Percentiles rank a stretch among this genome's conserved stretches.
Conservation (phyloP, 2,329 filamentous ascomycete species). For the Fusarium metavorans region DNA sequence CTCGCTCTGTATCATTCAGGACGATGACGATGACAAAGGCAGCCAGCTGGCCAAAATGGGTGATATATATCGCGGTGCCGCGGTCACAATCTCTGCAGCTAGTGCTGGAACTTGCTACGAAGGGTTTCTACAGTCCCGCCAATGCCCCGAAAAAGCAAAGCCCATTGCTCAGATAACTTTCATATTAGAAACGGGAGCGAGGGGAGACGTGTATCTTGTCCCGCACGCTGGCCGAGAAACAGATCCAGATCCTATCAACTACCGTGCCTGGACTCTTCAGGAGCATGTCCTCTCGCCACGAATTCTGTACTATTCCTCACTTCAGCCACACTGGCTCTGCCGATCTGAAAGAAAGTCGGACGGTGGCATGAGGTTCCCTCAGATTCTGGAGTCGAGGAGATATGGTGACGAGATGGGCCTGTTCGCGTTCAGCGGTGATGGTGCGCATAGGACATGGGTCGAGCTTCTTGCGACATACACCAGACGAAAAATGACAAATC, state of each 20-base stretch:
- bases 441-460: not conserved
- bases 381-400: not conserved
- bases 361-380: not conserved
- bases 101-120: not conserved
- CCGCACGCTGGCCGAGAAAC: not conserved
- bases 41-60: not conserved
- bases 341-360: not conserved
- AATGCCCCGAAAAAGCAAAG: not conserved
- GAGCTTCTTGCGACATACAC: not conserved
- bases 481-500: not conserved
- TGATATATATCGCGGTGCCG: not conserved
- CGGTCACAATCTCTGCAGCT: not conserved
- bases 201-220: not conserved
- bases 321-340: not conserved
- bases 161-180: too few relatives aligned
- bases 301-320: not conserved
- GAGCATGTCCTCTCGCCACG: not conserved
- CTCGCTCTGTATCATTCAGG: not conserved
- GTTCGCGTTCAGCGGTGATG: not conserved
- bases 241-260: not conserved
- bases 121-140: not conserved
- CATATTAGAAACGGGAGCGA: too few relatives aligned
- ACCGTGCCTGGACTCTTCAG: not conserved
- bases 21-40: not conserved
- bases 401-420: not conserved